Evolutionary conservation across 805 yeast genomes (phyloP).

Genomic region (Metschnikowia lachancei): DNA sequence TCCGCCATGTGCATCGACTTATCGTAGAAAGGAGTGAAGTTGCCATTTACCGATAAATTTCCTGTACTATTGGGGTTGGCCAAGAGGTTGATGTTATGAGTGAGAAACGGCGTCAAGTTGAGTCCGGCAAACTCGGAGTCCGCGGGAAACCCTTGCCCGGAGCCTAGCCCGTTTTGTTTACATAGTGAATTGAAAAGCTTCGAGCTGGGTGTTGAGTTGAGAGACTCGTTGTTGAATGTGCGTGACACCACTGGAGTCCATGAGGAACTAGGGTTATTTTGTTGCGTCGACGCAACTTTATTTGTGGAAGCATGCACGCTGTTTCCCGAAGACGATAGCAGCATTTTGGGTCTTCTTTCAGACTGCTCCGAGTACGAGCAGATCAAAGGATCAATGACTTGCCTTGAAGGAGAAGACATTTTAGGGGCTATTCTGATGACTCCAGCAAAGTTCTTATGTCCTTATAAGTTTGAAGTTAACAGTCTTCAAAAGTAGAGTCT

Average conservation of each 20-base stretch:
- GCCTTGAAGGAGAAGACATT: conserved; percentile 37
- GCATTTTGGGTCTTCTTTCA: conserved; percentile 6
- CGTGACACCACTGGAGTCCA: conserved; percentile 45
- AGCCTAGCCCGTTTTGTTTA: conserved; percentile 13
- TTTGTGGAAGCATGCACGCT: not conserved
- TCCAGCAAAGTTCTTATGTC: no score
- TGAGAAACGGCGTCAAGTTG: conserved; percentile 42
- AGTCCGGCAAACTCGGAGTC: conserved; percentile 29
- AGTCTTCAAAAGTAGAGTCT: no score
- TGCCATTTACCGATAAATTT: conserved; percentile 21
- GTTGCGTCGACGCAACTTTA: not conserved
- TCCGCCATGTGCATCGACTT: conserved; percentile 41
- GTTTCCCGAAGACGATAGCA: conserved; percentile 8
- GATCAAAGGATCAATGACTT: conserved; percentile 35
- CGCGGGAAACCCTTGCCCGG: conserved; percentile 1
- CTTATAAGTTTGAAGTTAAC: no score
- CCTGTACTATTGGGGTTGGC: conserved; percentile 23
- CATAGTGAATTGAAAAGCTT: conserved; percentile 21
- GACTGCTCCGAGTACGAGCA: conserved; percentile 19
- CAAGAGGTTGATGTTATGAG: conserved; percentile 31
- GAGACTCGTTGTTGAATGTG: conserved; percentile 35
- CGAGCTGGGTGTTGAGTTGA: conserved; percentile 38
- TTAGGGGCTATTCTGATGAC: no score
- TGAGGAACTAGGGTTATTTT: conserved; percentile 18
- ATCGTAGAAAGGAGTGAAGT: conserved; percentile 43